Evolutionary conservation across 331 rosid species (phyloP), one percentile per base, ranked within the genome.

Genomic region (Dryas integrifolia): DNA sequence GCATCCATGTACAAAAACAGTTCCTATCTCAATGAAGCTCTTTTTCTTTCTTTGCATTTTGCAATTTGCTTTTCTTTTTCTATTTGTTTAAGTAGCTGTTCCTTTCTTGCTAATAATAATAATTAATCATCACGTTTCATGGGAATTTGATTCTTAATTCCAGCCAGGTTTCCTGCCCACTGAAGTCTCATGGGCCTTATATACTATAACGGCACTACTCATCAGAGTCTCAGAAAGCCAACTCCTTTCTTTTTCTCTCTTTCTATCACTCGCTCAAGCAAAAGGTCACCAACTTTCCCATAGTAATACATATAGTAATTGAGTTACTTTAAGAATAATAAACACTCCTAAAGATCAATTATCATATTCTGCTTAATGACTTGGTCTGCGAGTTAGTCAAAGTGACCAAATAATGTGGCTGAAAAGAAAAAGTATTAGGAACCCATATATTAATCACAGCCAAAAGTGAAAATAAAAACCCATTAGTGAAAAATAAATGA

Each of bases 1-100:
- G 90, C 81, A 53, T 59, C 83, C 82, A 68, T 88, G 97, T 88
- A 80, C 83, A 84, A 80, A 90, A 86, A 65, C 44, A 26, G 74
- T 90, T 88, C 82, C 78, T 67, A 89, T 82, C 82, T 82, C 76
- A 88, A 82, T 77, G 84, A 82, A 79, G 87, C 66, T 57, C 55
- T 40, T 52, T 9, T 79, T 59, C 3, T n/a, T 43, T 6, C 39
- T 30, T 7, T 21, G 30, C 30, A 26, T 1, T 26, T 26, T 26
- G 30, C 59, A 56, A 18, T 18, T 18, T 18, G 21, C 21, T 18
- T 18, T 18, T 18, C 21, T 18, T 18, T 18, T 18, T 18, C 21
- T 18, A 18, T 18, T 18, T 18, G 21, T 18, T 18, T 18, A 18
- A 18, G 21, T 77, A 30, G 71, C 15, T 46, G 67, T 64, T 71